Percentiles rank a stretch among this genome's conserved stretches.
Evolutionary conservation across 2,329 filamentous ascomycete genomes (phyloP).

Genomic region (Penicillium sp.): DNA sequence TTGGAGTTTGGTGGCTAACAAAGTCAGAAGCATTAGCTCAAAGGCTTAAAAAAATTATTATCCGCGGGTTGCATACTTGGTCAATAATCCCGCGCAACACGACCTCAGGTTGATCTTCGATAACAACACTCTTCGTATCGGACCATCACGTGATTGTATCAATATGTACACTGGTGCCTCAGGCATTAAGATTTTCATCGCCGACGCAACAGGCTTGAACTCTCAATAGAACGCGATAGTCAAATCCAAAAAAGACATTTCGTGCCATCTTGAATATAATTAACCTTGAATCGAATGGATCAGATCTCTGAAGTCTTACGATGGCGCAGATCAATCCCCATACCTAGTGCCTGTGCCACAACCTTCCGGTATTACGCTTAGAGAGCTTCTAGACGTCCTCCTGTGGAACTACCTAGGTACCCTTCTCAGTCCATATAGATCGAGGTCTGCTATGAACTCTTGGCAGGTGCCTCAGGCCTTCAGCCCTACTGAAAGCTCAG

Average conservation of each 20-base stretch:
- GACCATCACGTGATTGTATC: background rate
- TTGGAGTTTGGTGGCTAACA: background rate
- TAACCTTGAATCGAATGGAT: background rate
- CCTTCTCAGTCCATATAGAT: background rate
- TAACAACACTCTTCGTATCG: background rate
- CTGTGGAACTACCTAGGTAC: background rate
- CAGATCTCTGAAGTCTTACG: background rate
- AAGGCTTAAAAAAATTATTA: background rate
- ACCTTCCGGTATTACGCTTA: background rate
- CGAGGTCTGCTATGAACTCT: slow-evolving; percentile 4
- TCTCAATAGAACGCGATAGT: background rate
- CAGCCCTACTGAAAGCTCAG: background rate
- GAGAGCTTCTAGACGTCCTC: too few species aligned
- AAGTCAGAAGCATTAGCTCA: background rate
- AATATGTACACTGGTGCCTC: background rate
- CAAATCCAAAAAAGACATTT: background rate
- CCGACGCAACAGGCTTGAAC: background rate
- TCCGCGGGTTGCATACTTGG: background rate
- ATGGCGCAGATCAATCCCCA: background rate
- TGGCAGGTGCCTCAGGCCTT: background rate
- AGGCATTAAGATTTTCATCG: background rate
- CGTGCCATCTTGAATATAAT: background rate
- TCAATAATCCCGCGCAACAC: background rate
- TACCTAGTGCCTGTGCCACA: background rate
- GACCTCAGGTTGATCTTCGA: background rate